Base-by-base conservation (phyloP, 1,284 basidiomycete genomes). In the Abortiporus biennis region DNA sequence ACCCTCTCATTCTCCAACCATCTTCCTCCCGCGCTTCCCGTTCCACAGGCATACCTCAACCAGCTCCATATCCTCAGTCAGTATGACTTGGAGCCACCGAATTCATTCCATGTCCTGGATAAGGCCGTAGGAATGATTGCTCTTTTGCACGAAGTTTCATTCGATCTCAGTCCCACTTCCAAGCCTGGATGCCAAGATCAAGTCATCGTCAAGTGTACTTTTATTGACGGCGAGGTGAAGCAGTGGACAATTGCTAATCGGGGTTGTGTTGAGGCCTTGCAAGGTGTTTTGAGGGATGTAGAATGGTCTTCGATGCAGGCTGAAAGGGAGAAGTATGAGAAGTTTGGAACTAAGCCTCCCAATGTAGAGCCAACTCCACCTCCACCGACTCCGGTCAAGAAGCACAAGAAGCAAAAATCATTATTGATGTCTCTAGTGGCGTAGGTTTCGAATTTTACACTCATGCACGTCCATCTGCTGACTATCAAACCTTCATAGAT, bases 351-450 rank as follows among this genome's bases (percentile, higher is more conserved):
- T 4, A 36, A 15, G n/a, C n/a, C 11, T 8, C 19, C 21, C 37
- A 36, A 22, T 17, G 17, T 33, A 23, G 29, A 31, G 22, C 34
- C 43, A n/a, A 20, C 33, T 32, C 49, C 31, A 42, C 52, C 12
- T 25, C 42, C 30, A 38, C 51, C 13, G 41, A 27, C 38, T 13
- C 27, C 27, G 34, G 25, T 20, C 20, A 48, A 51, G 13, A 71
- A 67, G 47, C 76, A 77, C 48, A 74, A 71, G 62, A 79, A 76
- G 51, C 78, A 80, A 47, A 68, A 75, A 36, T 83, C 81, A 13
- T 57, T 85, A 44, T 64, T 86, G 38, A 80, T 79, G 71, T 72
- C 78, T 16, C 62, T 86, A 22, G 76, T 86, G 31, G n/a, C n/a
- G n/a, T 40, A 41, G 29, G 34, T 39, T 8, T 36, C 43, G n/a